Conservation (phyloP, 2,329 filamentous ascomycete species). For the Lasiodiplodia gonubiensis region DNA sequence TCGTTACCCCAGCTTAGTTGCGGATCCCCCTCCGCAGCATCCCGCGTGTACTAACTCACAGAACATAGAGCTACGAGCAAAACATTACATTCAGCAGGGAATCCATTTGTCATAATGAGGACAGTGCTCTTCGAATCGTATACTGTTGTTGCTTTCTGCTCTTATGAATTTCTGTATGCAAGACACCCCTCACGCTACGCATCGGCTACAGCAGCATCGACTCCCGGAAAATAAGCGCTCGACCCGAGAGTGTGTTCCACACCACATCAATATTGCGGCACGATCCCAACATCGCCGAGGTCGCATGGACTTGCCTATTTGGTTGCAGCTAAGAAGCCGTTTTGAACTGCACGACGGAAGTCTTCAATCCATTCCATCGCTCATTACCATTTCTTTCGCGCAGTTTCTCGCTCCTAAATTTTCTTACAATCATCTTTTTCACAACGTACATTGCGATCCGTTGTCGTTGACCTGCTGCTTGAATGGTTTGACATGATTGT, state of each 20-base stretch:
- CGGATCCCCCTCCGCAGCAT: neutral
- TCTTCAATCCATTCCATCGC: too few relatives aligned
- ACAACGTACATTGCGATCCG: too few relatives aligned
- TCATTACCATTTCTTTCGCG: too few relatives aligned
- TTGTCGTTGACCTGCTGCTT: too few relatives aligned
- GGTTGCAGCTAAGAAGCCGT: too few relatives aligned
- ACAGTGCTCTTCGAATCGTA: neutral
- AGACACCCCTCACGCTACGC: neutral
- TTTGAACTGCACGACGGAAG: too few relatives aligned
- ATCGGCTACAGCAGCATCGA: too few relatives aligned
- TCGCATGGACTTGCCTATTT: neutral
- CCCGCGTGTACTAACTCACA: neutral
- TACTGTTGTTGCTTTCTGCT: neutral
- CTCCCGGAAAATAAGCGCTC: neutral
- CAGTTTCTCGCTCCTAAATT: too few relatives aligned
- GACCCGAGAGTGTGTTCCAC: neutral
- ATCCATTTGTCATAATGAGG: neutral
- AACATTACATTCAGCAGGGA: neutral
- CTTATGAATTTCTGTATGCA: neutral
- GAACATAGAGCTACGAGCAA: neutral
- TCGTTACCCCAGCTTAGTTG: slow-evolving; percentile 1
- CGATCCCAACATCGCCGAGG: neutral
- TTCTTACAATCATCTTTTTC: too few relatives aligned
- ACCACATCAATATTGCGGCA: neutral
- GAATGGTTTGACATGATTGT: too few relatives aligned